These are phyloP conservation scores for Penicillium lividum DNA, from an alignment of 495 filamentous ascomycete species.

Conservation along the genomic window DNA sequence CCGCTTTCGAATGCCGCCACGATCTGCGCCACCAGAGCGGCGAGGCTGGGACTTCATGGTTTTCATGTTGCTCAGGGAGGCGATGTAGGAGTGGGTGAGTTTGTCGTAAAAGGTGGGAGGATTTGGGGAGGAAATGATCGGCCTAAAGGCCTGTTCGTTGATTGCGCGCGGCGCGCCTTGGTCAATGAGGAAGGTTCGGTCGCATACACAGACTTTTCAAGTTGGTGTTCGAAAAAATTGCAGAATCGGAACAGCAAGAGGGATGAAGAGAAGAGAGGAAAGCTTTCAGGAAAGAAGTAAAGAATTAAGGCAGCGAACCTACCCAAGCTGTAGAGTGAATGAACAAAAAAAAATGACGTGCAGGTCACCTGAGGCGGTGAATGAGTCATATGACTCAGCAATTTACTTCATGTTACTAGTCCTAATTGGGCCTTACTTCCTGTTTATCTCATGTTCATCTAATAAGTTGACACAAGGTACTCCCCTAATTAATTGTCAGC, in stretches of 20 bases:
- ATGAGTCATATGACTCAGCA: not conserved
- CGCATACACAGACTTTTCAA: not conserved
- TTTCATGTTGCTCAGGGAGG: slow-evolving; percentile 30
- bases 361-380: slow-evolving; percentile 9
- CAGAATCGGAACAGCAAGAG: not conserved
- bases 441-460: too few relatives aligned
- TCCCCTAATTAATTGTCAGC: too few relatives aligned
- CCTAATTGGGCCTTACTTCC: not conserved
- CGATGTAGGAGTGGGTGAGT: not conserved
- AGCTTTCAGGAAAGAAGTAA: not conserved
- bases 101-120: not conserved
- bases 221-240: not conserved
- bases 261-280: not conserved
- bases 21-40: slow-evolving; percentile 36
- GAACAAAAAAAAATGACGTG: slow-evolving; percentile 15
- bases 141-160: not conserved
- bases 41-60: slow-evolving; percentile 37
- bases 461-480: too few relatives aligned
- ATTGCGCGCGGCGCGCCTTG: slow-evolving; percentile 9
- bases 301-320: slow-evolving; percentile 7
- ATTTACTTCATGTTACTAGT: not conserved
- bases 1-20: slow-evolving; percentile 76
- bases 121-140: not conserved
- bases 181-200: not conserved
- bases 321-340: not conserved